Percentiles rank a stretch among this genome's conserved stretches.
Conservation (phyloP, 2,329 filamentous ascomycete genomes). For the Diatrype stigma region DNA sequence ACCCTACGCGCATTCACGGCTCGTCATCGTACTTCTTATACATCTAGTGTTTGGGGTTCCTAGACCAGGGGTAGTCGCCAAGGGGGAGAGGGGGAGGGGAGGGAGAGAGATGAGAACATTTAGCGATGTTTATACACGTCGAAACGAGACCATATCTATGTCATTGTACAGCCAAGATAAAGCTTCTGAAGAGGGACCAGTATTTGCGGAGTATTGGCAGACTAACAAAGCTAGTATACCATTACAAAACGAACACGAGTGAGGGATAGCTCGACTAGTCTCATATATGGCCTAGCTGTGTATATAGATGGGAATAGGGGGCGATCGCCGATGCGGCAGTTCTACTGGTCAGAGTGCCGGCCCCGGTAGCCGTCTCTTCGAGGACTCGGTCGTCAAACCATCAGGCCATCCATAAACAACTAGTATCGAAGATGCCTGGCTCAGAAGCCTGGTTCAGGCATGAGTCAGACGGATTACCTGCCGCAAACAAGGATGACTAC, state of each 20-base stretch:
- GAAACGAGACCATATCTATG: too few relatives aligned
- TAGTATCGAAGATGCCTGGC: too few relatives aligned
- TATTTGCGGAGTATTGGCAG: too few relatives aligned
- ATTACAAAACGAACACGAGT: too few relatives aligned
- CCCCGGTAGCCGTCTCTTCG: too few relatives aligned
- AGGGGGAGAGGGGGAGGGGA: too few relatives aligned
- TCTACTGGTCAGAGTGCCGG: neutral
- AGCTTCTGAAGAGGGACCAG: too few relatives aligned
- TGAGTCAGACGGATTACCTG: neutral
- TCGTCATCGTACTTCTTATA: neutral
- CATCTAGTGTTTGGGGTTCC: neutral
- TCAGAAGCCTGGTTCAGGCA: neutral
- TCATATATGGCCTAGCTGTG: neutral
- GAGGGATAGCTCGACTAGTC: neutral
- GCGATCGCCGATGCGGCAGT: neutral
- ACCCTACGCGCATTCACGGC: neutral
- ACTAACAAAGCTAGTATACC: too few relatives aligned
- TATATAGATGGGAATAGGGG: neutral
- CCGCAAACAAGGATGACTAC: neutral
- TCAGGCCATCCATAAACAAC: too few relatives aligned
- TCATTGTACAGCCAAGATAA: too few relatives aligned
- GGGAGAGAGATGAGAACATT: too few relatives aligned
- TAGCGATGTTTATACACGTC: too few relatives aligned
- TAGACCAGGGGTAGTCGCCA: neutral
- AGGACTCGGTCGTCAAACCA: neutral